phyloP scores from a whole-genome alignment of 805 yeast species.

The Zygotorulaspora chibaensis region DNA sequence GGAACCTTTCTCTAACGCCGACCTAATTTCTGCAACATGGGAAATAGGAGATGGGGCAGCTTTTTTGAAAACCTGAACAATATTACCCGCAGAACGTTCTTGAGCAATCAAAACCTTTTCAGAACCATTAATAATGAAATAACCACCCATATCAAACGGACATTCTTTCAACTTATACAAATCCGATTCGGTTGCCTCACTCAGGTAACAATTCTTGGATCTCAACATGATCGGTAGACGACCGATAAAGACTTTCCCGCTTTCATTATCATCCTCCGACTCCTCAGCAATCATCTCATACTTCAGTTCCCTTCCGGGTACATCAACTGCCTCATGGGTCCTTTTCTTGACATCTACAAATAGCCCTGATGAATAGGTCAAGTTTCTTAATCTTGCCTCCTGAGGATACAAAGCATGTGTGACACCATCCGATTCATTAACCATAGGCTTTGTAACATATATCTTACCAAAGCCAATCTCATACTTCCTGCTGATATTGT shows the following conservation, averaged over 20 bases:
- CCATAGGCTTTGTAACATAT: constrained; percentile 92
- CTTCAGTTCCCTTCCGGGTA: constrained; percentile 51
- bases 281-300: constrained; percentile 52
- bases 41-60: constrained; percentile 96
- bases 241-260: constrained; percentile 86
- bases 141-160: constrained; percentile 99
- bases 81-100: constrained; percentile 97
- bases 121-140: constrained; percentile 95
- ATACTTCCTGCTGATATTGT: constrained; percentile 84
- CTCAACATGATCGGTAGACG: constrained; percentile 97
- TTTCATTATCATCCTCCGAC: constrained; percentile 61
- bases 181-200: constrained; percentile 87
- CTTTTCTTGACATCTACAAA: constrained; percentile 94
- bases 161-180: constrained; percentile 95
- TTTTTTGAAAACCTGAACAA: constrained; percentile 96
- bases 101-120: constrained; percentile 98
- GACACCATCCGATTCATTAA: constrained; percentile 99
- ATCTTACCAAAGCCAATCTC: constrained; percentile 98
- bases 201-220: constrained; percentile 90
- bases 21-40: constrained; percentile 93
- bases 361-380: constrained; percentile 93
- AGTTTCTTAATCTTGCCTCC: constrained; percentile 92
- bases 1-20: constrained; percentile 96
- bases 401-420: constrained; percentile 98
- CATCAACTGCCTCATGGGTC: constrained; percentile 79